Evolutionary conservation across 139 green algal species (phyloP).

Genomic region (Zygnema circumcarinatum): DNA sequence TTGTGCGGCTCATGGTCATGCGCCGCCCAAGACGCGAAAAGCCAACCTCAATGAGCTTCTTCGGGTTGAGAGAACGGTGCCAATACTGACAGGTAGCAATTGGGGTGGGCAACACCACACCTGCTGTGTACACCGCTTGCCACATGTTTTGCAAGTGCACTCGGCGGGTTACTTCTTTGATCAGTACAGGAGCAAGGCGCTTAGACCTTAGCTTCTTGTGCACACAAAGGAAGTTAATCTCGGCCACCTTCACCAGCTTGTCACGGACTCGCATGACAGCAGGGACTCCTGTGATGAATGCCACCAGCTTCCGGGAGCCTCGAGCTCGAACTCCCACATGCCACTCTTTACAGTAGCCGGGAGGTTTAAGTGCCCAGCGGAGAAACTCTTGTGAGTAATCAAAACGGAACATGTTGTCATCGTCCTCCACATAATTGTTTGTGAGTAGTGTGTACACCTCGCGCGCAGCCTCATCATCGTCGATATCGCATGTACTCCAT

Average conservation of each 20-base stretch:
- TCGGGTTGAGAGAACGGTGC: slow-evolving; percentile 93
- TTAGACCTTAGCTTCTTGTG: slow-evolving; percentile 98
- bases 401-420: slow-evolving; percentile 97
- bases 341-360: slow-evolving; percentile 83
- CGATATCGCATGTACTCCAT: slow-evolving; percentile 89
- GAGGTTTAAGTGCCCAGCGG: slow-evolving; percentile 88
- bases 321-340: slow-evolving; percentile 79
- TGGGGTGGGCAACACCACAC: slow-evolving; percentile 92
- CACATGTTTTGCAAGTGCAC: slow-evolving; percentile 90
- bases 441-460: slow-evolving; percentile 91
- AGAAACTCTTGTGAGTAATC: slow-evolving; percentile 87
- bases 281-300: slow-evolving; percentile 87
- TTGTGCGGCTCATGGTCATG: slow-evolving; percentile 92
- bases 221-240: slow-evolving; percentile 99
- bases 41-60: slow-evolving; percentile 94
- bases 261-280: slow-evolving; percentile 39
- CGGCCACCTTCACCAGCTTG: slow-evolving; percentile 76
- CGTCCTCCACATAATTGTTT: slow-evolving; percentile 97
- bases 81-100: slow-evolving; percentile 89
- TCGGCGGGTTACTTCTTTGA: slow-evolving; percentile 93
- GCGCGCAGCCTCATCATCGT: slow-evolving; percentile 57
- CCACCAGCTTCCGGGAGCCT: slow-evolving; percentile 77
- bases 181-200: slow-evolving; percentile 94
- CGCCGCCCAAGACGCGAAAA: slow-evolving; percentile 83
- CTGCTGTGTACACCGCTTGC: slow-evolving; percentile 97